These are phyloP conservation scores for Schwanniomyces pseudopolymorphus DNA, from an alignment of 805 yeast species.

Conservation along the genomic window DNA sequence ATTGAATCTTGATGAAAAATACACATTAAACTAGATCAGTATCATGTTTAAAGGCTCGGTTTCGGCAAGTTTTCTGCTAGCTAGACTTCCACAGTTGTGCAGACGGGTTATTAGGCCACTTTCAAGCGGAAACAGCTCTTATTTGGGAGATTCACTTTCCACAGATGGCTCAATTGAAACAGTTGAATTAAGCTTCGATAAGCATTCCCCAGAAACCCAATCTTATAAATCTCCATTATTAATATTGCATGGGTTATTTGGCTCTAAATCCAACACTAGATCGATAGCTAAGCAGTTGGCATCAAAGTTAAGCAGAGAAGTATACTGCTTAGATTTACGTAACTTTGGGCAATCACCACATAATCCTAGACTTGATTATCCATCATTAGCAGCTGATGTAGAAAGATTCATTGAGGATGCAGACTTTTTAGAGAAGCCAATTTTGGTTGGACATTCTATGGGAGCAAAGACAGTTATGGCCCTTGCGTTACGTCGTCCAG, in stretches of 20 bases:
- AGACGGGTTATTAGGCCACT: not conserved
- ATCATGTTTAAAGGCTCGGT: not conserved
- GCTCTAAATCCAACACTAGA: conserved; percentile 77
- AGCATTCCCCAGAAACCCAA: conserved; percentile 31
- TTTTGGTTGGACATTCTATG: conserved; percentile 82
- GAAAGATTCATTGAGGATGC: conserved; percentile 60
- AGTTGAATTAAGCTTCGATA: conserved; percentile 56
- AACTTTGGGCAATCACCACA: conserved; percentile 96
- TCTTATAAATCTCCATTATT: conserved; percentile 59
- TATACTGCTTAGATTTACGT: conserved; percentile 73
- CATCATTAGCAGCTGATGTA: conserved; percentile 83
- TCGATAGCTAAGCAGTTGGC: conserved; percentile 67
- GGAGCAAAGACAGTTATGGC: conserved; percentile 97
- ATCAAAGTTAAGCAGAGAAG: conserved; percentile 49
- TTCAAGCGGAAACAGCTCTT: conserved; percentile 7
- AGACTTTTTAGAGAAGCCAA: conserved; percentile 42
- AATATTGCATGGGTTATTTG: conserved; percentile 87
- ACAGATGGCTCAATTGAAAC: conserved; percentile 41
- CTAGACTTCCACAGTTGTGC: not conserved
- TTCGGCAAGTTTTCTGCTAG: not conserved
- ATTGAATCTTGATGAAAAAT: no score
- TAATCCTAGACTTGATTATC: conserved; percentile 66
- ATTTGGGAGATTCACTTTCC: conserved; percentile 34
- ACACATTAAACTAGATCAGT: not conserved
- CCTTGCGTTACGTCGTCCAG: conserved; percentile 65